Conservation (phyloP, 495 filamentous ascomycete genomes). For the Aspergillus leporis region DNA sequence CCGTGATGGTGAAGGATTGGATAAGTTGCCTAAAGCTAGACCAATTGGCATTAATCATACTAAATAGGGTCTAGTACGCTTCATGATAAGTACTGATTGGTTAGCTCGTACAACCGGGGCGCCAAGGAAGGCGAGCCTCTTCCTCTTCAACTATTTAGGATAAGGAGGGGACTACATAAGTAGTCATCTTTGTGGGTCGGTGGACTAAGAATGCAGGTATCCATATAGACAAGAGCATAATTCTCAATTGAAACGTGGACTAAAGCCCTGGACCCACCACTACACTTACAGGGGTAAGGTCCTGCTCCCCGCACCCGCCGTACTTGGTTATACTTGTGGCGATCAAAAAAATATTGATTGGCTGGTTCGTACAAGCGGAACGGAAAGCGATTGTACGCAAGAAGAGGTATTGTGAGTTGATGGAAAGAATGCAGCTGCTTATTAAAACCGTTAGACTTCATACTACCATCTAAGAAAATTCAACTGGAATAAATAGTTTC, state of each 20-base stretch:
- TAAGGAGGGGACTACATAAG: not conserved
- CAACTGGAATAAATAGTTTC: constrained; percentile 12
- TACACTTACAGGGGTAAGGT: too few relatives aligned
- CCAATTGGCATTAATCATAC: not conserved
- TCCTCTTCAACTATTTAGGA: too few relatives aligned
- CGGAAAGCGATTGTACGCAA: constrained; percentile 9
- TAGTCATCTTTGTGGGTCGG: too few relatives aligned
- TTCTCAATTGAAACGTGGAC: too few relatives aligned
- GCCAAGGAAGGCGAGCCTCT: too few relatives aligned
- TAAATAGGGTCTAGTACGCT: not conserved
- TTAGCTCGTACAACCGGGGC: constrained; percentile 18
- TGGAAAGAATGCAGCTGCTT: constrained; percentile 17
- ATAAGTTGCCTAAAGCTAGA: constrained; percentile 1
- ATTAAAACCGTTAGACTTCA: constrained; percentile 10
- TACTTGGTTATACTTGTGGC: constrained; percentile 3
- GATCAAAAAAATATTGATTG: constrained; percentile 12
- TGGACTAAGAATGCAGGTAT: too few relatives aligned
- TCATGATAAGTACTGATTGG: constrained; percentile 12
- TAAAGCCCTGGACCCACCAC: too few relatives aligned
- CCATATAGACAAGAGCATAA: too few relatives aligned
- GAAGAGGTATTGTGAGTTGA: not conserved
- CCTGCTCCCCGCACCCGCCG: too few relatives aligned
- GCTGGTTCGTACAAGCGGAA: constrained; percentile 14
- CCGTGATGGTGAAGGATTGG: constrained; percentile 3
- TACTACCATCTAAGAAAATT: constrained; percentile 7